Conservation (phyloP, 2,329 filamentous ascomycete genomes). For the Cytospora paraplurivora region DNA sequence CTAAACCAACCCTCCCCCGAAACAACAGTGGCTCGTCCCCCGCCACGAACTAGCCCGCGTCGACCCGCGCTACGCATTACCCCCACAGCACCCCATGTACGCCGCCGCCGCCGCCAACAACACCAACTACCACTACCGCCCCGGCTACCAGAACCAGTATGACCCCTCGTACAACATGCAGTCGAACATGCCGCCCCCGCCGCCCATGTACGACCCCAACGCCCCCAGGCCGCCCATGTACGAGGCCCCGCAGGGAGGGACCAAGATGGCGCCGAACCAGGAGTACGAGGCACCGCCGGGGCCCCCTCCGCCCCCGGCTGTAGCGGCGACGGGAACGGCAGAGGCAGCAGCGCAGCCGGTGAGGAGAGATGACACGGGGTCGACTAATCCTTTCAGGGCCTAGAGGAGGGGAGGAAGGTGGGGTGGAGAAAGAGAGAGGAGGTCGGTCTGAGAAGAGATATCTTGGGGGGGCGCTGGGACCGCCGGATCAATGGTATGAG, state of each 20-base stretch:
- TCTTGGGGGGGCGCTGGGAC: constrained; percentile 11
- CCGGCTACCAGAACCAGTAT: constrained; percentile 38
- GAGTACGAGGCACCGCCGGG: constrained; percentile 28
- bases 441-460: too few relatives aligned
- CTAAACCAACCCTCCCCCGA: neutral
- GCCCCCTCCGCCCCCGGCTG: constrained; percentile 30
- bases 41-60: constrained; percentile 48
- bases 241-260: constrained; percentile 50
- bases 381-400: constrained; percentile 30
- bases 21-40: constrained; percentile 54
- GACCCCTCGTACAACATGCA: constrained; percentile 49
- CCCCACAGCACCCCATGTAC: constrained; percentile 40
- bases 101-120: constrained; percentile 39
- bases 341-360: constrained; percentile 42
- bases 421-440: constrained; percentile 23
- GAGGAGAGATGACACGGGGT: constrained; percentile 32
- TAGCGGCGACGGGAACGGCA: constrained; percentile 48
- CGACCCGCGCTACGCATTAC: constrained; percentile 52
- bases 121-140: constrained; percentile 41
- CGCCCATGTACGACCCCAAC: constrained; percentile 60
- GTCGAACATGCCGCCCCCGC: constrained; percentile 53
- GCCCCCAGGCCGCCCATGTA: constrained; percentile 56
- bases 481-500: neutral
- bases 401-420: constrained; percentile 26
- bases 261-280: constrained; percentile 58